phyloP scores from a whole-genome alignment of 2,329 filamentous ascomycete species.

The Neocucurbitaria cava region DNA sequence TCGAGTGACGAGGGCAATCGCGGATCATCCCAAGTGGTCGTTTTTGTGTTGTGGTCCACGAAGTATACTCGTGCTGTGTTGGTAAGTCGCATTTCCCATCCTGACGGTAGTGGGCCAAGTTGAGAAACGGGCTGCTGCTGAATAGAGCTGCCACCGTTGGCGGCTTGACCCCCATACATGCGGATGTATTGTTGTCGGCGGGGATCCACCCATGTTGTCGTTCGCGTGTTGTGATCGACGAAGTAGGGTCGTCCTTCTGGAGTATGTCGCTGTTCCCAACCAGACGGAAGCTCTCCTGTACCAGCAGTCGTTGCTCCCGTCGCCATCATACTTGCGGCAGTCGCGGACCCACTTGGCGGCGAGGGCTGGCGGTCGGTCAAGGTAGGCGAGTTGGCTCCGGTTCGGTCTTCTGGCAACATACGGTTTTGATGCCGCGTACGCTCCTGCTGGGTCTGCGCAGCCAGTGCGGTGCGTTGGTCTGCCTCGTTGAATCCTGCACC shows the following conservation, averaged over 20 bases:
- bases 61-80: slow-evolving; percentile 99
- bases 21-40: slow-evolving; percentile 98
- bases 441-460: slow-evolving; percentile 91
- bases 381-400: slow-evolving; percentile 89
- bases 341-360: slow-evolving; percentile 52
- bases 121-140: slow-evolving; percentile 98
- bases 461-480: slow-evolving; percentile 78
- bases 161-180: slow-evolving; percentile 92
- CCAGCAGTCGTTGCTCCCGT: slow-evolving; percentile 94
- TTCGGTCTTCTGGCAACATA: slow-evolving; percentile 93
- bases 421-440: slow-evolving; percentile 93
- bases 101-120: slow-evolving; percentile 90
- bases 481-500: slow-evolving; percentile 78
- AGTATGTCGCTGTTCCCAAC: slow-evolving; percentile 96
- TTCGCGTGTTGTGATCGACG: slow-evolving; percentile 97
- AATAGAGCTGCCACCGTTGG: slow-evolving; percentile 76
- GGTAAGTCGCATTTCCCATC: slow-evolving; percentile 99
- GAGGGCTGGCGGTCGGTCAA: slow-evolving; percentile 62
- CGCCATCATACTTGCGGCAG: slow-evolving; percentile 84
- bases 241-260: slow-evolving; percentile 96
- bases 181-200: slow-evolving; percentile 97
- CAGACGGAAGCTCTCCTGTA: slow-evolving; percentile 90
- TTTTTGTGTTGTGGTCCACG: slow-evolving; percentile 99
- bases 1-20: slow-evolving; percentile 93
- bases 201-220: slow-evolving; percentile 98